These are phyloP conservation scores for Mortierella sp. DNA, from an alignment of 371 early-diverging fungal species.

Conservation along the genomic window DNA sequence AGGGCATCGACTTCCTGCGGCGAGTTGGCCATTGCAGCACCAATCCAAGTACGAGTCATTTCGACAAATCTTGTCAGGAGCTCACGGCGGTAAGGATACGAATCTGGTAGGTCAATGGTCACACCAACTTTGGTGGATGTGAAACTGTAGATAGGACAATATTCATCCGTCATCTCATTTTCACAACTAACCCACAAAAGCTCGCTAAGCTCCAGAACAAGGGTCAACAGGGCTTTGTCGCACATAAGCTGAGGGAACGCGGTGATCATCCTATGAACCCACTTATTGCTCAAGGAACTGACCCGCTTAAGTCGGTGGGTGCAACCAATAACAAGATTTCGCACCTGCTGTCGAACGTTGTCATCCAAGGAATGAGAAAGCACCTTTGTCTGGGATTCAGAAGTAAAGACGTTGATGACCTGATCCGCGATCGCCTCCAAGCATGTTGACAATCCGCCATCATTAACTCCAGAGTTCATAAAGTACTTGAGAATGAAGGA, in stretches of 20 bases:
- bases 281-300: constrained; percentile 63
- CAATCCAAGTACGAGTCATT: constrained; percentile 72
- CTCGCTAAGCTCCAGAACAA: constrained; percentile 76
- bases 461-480: constrained; percentile 79
- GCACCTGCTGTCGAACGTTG: constrained; percentile 59
- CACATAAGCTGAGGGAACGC: constrained; percentile 74
- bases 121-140: constrained; percentile 66
- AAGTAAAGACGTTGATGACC: constrained; percentile 57
- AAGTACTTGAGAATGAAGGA: constrained; percentile 81
- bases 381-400: constrained; percentile 58
- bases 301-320: constrained; percentile 74
- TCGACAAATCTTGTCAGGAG: constrained; percentile 66
- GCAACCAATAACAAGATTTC: constrained; percentile 64
- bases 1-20: constrained; percentile 66
- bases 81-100: constrained; percentile 72
- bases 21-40: constrained; percentile 37
- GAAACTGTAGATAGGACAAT: constrained; percentile 74
- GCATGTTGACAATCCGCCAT: constrained; percentile 69
- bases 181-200: constrained; percentile 80
- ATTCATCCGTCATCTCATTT: constrained; percentile 79
- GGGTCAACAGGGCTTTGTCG: constrained; percentile 65
- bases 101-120: constrained; percentile 76
- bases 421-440: constrained; percentile 78
- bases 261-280: constrained; percentile 58
- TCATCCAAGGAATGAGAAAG: constrained; percentile 55